phyloP scores from a whole-genome alignment of 148 eudicot genomes.

The Vaccinium darrowii region DNA sequence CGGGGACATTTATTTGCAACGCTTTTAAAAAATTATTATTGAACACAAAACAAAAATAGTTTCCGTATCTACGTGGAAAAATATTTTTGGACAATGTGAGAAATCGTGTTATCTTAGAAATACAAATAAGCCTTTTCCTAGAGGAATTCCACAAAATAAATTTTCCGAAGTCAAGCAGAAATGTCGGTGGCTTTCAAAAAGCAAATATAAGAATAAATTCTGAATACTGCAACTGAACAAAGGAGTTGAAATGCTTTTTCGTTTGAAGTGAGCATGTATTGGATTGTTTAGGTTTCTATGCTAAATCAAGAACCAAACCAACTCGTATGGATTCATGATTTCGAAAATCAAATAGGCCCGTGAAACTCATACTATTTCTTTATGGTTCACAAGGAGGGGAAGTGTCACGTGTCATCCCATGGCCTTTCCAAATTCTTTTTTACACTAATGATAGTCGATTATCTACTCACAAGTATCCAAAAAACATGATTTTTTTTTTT shows the following conservation, averaged over 20 bases:
- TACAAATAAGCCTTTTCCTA: too few relatives aligned
- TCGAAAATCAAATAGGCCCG: background rate
- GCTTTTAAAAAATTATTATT: background rate
- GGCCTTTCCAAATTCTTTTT: too few relatives aligned
- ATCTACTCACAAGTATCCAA: too few relatives aligned
- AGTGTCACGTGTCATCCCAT: too few relatives aligned
- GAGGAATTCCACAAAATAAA: background rate
- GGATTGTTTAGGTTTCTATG: background rate
- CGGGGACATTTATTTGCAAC: background rate
- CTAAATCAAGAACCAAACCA: background rate
- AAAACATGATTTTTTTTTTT: too few relatives aligned
- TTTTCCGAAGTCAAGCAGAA: background rate
- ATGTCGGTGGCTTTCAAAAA: background rate
- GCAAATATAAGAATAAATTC: background rate
- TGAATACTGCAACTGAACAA: background rate
- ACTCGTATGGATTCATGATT: background rate
- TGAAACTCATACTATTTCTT: background rate
- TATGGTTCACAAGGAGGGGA: background rate
- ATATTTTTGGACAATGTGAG: too few relatives aligned
- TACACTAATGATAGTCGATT: too few relatives aligned
- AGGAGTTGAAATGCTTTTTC: background rate
- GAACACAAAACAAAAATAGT: background rate
- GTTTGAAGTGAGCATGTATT: too few relatives aligned
- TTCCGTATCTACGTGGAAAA: background rate
- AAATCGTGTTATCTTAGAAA: background rate